Conservation (phyloP, 768 basidiomycete genomes). For the Suillus plorans region DNA sequence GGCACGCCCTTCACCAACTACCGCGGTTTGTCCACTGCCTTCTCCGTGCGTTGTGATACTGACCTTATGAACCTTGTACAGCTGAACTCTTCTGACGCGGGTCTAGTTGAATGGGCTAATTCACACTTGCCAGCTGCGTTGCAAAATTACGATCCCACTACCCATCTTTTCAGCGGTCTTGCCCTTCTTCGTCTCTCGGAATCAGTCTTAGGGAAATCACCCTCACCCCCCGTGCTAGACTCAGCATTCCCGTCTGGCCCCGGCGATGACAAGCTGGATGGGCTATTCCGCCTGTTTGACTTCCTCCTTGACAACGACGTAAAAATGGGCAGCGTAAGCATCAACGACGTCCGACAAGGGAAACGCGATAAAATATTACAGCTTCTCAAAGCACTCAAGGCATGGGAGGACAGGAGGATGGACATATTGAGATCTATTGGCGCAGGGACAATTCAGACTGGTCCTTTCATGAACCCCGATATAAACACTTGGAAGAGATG, state of each 20-base stretch:
- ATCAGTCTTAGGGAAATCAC: constrained; percentile 64
- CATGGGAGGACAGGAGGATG: constrained; percentile 77
- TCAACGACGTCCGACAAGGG: constrained; percentile 87
- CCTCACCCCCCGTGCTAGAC: constrained; percentile 73
- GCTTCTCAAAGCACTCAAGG: constrained; percentile 71
- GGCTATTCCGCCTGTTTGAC: constrained; percentile 87
- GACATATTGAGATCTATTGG: constrained; percentile 56
- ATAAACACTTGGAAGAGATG: neutral
- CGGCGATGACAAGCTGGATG: constrained; percentile 80
- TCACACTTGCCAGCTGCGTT: constrained; percentile 65
- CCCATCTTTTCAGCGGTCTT: constrained; percentile 62
- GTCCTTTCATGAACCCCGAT: constrained; percentile 13
- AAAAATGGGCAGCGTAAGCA: constrained; percentile 88
- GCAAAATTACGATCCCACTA: constrained; percentile 49
- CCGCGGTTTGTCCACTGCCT: constrained; percentile 16
- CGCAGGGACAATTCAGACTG: constrained; percentile 26
- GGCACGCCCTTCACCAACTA: constrained; percentile 39
- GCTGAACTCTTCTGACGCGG: constrained; percentile 38
- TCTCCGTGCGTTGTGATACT: constrained; percentile 3
- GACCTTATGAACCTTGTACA: constrained; percentile 15
- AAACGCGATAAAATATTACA: constrained; percentile 81
- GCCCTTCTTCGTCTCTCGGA: constrained; percentile 85
- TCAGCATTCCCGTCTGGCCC: constrained; percentile 70
- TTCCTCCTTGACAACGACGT: constrained; percentile 91
- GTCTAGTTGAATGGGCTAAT: constrained; percentile 90